Evolutionary conservation across 2,329 filamentous ascomycete species (phyloP), one percentile per base, ranked within the genome.

Genomic region (Pseudocercospora fuligena): DNA sequence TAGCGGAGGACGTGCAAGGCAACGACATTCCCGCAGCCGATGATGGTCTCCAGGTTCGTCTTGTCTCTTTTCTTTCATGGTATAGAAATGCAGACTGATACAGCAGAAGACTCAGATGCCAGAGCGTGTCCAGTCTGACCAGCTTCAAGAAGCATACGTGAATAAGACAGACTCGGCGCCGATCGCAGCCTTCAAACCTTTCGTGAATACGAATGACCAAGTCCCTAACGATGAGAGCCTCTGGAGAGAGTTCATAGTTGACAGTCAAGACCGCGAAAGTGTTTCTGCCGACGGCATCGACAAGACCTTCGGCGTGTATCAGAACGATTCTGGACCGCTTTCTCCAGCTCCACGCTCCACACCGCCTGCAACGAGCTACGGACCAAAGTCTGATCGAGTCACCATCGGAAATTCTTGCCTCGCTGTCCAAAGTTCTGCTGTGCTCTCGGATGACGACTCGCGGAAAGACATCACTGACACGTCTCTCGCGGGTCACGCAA

Each of bases 181-280:
- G 16, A 27, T 23, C 16, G 51, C 12, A n/a, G 6, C 11, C 16
- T 27, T 8, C 1, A 58, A 2, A 25, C 11, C n/a, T 25, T 19
- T 19, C 3, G 56, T 36, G 33, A 8, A 25, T 46, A 49, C 21
- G 46, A 14, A 14, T 49, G 14, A 40, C 19, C 40, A 60, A 27
- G 51, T 61, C 9, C 54, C n/a, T 9, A 63, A 68, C 29, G 69
- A 71, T 5, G 70, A 75, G 27, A 69, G 61, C n/a, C 16, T 74
- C 1, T 76, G 74, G 74, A 67, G 68, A 51, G 59, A 64, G 1
- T 73, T 75, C 62, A 66, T 74, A 25, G 40, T 73, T 21, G 73
- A 69, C 5, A 72, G 67, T 60, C 61, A 66, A 29, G 60, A 65
- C 40, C 68, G 66, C 21, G 65, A 69, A 6, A 70, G 62, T 47